These are phyloP conservation scores for Sugiyamaella grinbergsii DNA, from an alignment of 1,139 yeast species.

Conservation along the genomic window DNA sequence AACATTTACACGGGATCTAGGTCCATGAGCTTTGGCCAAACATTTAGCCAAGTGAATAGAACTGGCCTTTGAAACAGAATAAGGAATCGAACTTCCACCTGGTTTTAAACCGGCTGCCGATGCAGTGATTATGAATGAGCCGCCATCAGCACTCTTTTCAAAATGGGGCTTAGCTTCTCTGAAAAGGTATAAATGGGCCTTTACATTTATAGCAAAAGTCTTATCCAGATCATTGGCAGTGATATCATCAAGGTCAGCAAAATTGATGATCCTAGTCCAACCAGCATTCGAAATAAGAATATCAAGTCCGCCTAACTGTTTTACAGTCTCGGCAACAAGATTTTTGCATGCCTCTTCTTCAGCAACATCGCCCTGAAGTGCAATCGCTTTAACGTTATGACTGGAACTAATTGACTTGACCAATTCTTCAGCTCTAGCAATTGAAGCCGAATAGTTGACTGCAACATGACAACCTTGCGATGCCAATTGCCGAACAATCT, in stretches of 20 bases:
- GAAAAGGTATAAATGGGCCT: constrained; percentile 45
- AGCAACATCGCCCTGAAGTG: constrained; percentile 33
- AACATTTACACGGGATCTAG: constrained; percentile 45
- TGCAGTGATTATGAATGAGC: constrained; percentile 45
- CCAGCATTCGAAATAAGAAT: constrained; percentile 42
- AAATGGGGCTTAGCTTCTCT: constrained; percentile 43
- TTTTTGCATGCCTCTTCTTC: constrained; percentile 30
- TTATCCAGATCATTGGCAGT: constrained; percentile 35
- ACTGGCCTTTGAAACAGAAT: constrained; percentile 47
- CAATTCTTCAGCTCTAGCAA: constrained; percentile 38
- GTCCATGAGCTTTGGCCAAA: constrained; percentile 46
- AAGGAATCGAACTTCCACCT: constrained; percentile 47
- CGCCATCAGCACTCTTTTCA: constrained; percentile 43
- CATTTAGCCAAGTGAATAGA: constrained; percentile 45
- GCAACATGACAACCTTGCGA: constrained; percentile 36
- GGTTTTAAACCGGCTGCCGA: constrained; percentile 46
- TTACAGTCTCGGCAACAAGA: constrained; percentile 33
- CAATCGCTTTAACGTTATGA: constrained; percentile 29
- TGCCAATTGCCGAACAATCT: constrained; percentile 35
- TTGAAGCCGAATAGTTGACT: constrained; percentile 42
- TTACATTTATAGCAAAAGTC: constrained; percentile 37
- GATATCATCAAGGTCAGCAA: constrained; percentile 31
- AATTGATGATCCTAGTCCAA: constrained; percentile 31
- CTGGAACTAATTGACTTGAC: constrained; percentile 30
- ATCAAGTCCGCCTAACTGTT: constrained; percentile 36